Conservation (phyloP, 306 rosid genomes). For the Dryas drummondii region DNA sequence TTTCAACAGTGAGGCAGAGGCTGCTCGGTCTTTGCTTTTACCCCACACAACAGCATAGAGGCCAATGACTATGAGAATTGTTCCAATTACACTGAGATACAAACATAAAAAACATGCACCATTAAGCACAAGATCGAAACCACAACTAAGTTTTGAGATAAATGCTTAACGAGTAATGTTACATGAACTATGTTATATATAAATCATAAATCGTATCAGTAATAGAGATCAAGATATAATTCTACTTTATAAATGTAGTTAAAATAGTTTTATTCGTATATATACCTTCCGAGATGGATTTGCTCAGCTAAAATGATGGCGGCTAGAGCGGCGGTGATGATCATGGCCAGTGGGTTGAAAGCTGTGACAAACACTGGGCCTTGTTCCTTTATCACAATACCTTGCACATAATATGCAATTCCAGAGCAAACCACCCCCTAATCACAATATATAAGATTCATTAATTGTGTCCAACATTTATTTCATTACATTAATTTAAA, state of each 20-base stretch:
- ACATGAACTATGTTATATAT: too few species aligned
- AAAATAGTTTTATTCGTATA: not conserved
- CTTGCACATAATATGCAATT: conserved; percentile 90
- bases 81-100: conserved; percentile 66
- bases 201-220: too few species aligned
- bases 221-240: too few species aligned
- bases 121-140: not conserved
- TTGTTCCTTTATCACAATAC: conserved; percentile 69
- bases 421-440: conserved; percentile 95
- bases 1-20: conserved; percentile 15
- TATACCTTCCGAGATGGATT: conserved; percentile 84
- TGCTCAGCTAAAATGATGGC: conserved; percentile 69
- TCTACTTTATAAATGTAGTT: too few species aligned
- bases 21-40: conserved; percentile 64
- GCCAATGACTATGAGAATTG: conserved; percentile 73
- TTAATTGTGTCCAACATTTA: conserved; percentile 1
- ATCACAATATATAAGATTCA: conserved; percentile 26
- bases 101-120: not conserved
- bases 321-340: conserved; percentile 84
- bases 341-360: conserved; percentile 92
- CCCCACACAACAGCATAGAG: conserved; percentile 98
- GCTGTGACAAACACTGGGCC: conserved; percentile 97
- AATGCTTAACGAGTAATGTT: too few species aligned
- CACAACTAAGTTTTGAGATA: too few species aligned
- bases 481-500: not conserved